phyloP scores from a whole-genome alignment of 345 rosid species.

The Eucalyptus polyanthemos region DNA sequence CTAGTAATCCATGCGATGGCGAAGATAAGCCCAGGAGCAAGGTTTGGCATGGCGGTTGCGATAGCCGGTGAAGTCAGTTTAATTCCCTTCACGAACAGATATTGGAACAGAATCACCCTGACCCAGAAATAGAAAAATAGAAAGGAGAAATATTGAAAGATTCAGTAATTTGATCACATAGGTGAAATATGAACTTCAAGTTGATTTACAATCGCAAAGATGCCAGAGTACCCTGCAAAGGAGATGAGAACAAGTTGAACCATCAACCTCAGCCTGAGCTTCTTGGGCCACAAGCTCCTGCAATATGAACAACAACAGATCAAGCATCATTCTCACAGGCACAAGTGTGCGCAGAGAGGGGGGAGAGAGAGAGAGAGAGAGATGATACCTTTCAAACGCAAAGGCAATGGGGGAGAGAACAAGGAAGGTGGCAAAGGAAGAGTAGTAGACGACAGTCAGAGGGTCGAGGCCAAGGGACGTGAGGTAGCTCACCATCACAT shows the following conservation, averaged over 20 bases:
- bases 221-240: slow-evolving; percentile 57
- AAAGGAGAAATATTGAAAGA: neutral
- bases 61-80: slow-evolving; percentile 30
- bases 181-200: neutral
- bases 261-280: slow-evolving; percentile 29
- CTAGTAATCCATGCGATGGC: slow-evolving; percentile 27
- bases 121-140: neutral
- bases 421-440: slow-evolving; percentile 58
- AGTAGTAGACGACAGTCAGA: slow-evolving; percentile 54
- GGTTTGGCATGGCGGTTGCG: slow-evolving; percentile 51
- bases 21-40: slow-evolving; percentile 31
- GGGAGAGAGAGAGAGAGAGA: neutral
- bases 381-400: slow-evolving; percentile 52
- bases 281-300: slow-evolving; percentile 76
- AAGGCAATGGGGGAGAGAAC: slow-evolving; percentile 58
- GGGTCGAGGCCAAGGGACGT: slow-evolving; percentile 71
- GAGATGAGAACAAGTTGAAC: slow-evolving; percentile 61
- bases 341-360: neutral
- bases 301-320: neutral
- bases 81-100: slow-evolving; percentile 25
- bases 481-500: slow-evolving; percentile 58
- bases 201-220: too few species aligned
- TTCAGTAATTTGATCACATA: neutral
- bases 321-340: neutral
- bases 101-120: slow-evolving; percentile 32